Conservation (phyloP, 139 green algal genomes). For the Klebsormidium nitens region DNA sequence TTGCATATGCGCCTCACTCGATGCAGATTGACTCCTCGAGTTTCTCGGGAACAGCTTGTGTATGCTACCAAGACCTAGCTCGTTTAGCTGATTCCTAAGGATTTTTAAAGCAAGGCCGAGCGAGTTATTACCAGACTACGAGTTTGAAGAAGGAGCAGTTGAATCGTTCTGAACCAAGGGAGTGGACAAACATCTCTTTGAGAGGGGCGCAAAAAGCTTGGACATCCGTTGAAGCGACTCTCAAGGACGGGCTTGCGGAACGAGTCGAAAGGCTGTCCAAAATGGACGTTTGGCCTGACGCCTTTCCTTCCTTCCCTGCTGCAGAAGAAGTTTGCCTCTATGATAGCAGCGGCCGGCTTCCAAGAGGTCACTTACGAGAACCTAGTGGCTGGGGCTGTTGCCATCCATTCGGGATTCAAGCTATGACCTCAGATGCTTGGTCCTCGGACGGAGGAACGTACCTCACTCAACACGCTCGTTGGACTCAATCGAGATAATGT, state of each 20-base stretch:
- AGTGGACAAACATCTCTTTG: not conserved
- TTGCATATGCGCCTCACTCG: not conserved
- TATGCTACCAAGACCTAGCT: not conserved
- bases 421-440: no score
- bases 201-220: not conserved
- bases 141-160: not conserved
- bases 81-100: not conserved
- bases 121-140: not conserved
- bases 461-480: no score
- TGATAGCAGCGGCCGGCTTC: constrained; percentile 82
- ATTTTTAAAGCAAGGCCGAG: not conserved
- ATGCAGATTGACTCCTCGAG: not conserved
- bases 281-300: not conserved
- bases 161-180: not conserved
- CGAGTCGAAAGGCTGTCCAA: not conserved
- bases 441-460: no score
- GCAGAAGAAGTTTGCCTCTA: constrained; percentile 66
- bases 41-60: not conserved
- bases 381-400: constrained; percentile 81
- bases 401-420: constrained; percentile 93
- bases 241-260: not conserved
- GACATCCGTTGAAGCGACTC: not conserved
- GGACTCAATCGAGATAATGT: no score
- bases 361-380: constrained; percentile 74
- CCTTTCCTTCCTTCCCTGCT: not conserved